Conservation (phyloP, 306 rosid species). For the Castanospermum australe region DNA sequence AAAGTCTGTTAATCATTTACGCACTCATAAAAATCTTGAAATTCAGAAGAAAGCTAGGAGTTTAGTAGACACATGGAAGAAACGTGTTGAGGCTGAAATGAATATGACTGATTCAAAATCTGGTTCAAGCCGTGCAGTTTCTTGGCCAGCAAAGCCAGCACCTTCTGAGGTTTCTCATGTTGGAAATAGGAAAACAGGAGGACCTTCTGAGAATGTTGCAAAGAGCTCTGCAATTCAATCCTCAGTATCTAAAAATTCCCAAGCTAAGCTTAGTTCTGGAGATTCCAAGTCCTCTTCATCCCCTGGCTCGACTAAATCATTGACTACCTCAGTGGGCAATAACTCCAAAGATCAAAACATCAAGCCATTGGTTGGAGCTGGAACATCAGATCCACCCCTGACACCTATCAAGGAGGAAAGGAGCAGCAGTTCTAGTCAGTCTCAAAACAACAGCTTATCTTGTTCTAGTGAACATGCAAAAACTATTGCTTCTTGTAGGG, state of each 20-base stretch:
- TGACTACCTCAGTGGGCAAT: slow-evolving; percentile 38
- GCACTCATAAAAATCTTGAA: slow-evolving; percentile 74
- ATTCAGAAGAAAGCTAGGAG: slow-evolving; percentile 87
- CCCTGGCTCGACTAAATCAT: slow-evolving; percentile 54
- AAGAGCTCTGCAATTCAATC: slow-evolving; percentile 55
- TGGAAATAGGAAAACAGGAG: slow-evolving; percentile 59
- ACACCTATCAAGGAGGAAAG: slow-evolving; percentile 71
- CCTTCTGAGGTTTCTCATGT: slow-evolving; percentile 59
- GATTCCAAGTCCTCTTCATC: slow-evolving; percentile 67
- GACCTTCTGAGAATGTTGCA: slow-evolving; percentile 53
- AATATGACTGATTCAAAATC: slow-evolving; percentile 66
- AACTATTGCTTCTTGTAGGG: slow-evolving; percentile 60
- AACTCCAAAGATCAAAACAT: slow-evolving; percentile 59
- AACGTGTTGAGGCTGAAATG: slow-evolving; percentile 91
- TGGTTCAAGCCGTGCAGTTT: slow-evolving; percentile 52
- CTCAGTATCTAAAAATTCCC: slow-evolving; percentile 52
- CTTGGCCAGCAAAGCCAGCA: slow-evolving; percentile 62
- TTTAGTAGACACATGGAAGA: slow-evolving; percentile 93
- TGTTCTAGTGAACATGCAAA: slow-evolving; percentile 78
- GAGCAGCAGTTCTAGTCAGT: slow-evolving; percentile 91
- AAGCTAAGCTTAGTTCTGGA: slow-evolving; percentile 54
- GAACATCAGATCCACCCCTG: slow-evolving; percentile 58
- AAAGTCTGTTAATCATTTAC: slow-evolving; percentile 84
- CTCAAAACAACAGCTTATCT: slow-evolving; percentile 85
- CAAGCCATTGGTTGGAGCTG: slow-evolving; percentile 42